Percentiles rank a stretch among this genome's conserved stretches.
Evolutionary conservation across 106 monocot species (phyloP).

Genomic region (Acorus gramineus): DNA sequence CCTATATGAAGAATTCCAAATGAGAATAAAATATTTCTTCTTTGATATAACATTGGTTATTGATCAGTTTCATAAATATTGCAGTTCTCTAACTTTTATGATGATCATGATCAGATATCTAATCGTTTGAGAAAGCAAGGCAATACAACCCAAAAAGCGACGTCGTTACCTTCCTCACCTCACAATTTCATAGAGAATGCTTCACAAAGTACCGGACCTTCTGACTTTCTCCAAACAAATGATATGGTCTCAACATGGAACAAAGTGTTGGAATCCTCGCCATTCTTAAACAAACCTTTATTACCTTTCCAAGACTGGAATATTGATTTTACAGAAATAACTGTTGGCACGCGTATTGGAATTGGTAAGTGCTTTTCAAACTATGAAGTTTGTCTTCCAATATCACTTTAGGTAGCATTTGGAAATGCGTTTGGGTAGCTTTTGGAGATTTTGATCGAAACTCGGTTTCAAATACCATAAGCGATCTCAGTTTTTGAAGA

Average conservation of each 20-base stretch:
- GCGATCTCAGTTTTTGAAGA: too few relatives aligned
- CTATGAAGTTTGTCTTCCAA: too few relatives aligned
- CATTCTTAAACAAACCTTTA: constrained; percentile 57
- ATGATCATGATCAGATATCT: constrained; percentile 28
- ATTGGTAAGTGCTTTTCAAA: constrained; percentile 12
- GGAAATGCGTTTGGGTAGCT: too few relatives aligned
- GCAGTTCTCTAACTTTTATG: constrained; percentile 7
- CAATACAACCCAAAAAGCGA: constrained; percentile 54
- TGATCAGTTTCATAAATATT: too few relatives aligned
- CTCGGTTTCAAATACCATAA: too few relatives aligned
- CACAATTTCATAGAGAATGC: constrained; percentile 43
- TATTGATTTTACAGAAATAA: constrained; percentile 80
- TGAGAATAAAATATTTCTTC: too few relatives aligned
- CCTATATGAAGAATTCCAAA: too few relatives aligned
- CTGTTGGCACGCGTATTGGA: constrained; percentile 74
- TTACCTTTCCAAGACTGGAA: constrained; percentile 82
- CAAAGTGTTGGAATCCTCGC: constrained; percentile 58
- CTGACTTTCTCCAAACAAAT: constrained; percentile 31
- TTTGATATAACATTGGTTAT: too few relatives aligned
- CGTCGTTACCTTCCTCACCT: constrained; percentile 86
- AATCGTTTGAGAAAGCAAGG: constrained; percentile 34
- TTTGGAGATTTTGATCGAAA: too few relatives aligned
- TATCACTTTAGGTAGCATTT: too few relatives aligned
- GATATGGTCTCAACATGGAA: constrained; percentile 49
- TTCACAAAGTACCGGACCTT: constrained; percentile 25